Evolutionary conservation across 306 rosid genomes (phyloP), one percentile per base, ranked within the genome.

Genomic region (Hippophae tibetana): DNA sequence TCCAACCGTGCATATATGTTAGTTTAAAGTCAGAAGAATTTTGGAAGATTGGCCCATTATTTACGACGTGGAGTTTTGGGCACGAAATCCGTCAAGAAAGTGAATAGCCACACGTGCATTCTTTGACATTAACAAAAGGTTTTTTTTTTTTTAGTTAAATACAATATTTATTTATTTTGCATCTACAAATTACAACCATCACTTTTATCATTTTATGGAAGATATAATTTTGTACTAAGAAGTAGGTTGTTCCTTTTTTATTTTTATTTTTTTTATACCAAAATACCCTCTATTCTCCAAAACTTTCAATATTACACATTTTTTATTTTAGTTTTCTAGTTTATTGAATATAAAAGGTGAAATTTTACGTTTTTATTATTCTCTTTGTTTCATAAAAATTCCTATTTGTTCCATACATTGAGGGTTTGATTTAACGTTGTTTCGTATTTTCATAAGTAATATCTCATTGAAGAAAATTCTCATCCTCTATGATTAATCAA

Each of bases 21-120:
- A 63, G 64, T 51, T 13, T 57, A 56, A 63, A 56, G 76, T 56
- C 66, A 64, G 43, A 69, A 70, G 69, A 66, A 47, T 44, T 68
- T 53, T 43, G 23, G 18, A 31, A 26, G 43, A 23, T 45, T 52
- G 58, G 38, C 78, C 81, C 78, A 49, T 7, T 1, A 0, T 7
- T 6, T 0, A 53, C 58, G 42, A 12, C 55, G 58, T 65, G 73
- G 27, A 51, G 68, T 61, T 60, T 13, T 70, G 77, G 55, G 60
- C 81, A 79, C 81, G 75, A 69, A 79, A 73, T 54, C 73, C 82
- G 45, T 74, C 72, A 57, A 47, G 70, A 69, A 72, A 47, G 47
- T 42, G 69, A 60, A 43, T 69, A 63, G 56, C 82, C 93, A 72
- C 89, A 82, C 89, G 94, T 82, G 94, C 89, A 72, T 62, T 38